Evolutionary conservation across 2,329 filamentous ascomycete genomes (phyloP).

Genomic region (Pseudogymnoascus sp.): DNA sequence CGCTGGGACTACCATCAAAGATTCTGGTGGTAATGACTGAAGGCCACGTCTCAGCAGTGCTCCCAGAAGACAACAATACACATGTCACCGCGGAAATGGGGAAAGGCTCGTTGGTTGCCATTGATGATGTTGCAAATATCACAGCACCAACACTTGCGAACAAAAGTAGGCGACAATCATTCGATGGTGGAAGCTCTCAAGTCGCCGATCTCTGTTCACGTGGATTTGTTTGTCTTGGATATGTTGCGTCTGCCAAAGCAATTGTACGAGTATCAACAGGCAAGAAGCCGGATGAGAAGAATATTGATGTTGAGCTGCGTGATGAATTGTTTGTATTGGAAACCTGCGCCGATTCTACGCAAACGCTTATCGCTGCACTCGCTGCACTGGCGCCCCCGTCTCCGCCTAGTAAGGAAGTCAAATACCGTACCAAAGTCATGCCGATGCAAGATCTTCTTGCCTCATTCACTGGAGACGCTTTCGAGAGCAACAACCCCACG

Average conservation of each 20-base stretch:
- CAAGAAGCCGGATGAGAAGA: conserved; percentile 49
- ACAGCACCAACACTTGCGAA: conserved; percentile 5
- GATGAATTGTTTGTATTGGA: conserved; percentile 86
- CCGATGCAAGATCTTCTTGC: conserved; percentile 82
- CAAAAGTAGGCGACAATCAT: conserved; percentile 22
- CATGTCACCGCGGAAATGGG: conserved; percentile 59
- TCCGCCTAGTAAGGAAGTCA: conserved; percentile 70
- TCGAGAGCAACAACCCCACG: conserved; percentile 52
- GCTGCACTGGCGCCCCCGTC: conserved; percentile 76
- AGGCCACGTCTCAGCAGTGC: conserved; percentile 57
- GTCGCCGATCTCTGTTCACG: conserved; percentile 49
- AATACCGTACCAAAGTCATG: conserved; percentile 80
- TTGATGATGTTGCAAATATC: conserved; percentile 59
- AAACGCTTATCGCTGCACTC: conserved; percentile 73
- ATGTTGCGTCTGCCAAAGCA: conserved; percentile 72
- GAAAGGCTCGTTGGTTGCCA: conserved; percentile 74
- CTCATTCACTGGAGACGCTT: conserved; percentile 82
- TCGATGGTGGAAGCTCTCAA: conserved; percentile 33
- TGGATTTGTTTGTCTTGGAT: conserved; percentile 81
- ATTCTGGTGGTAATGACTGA: conserved; percentile 71
- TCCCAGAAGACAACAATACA: conserved; percentile 57
- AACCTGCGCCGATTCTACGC: conserved; percentile 93
- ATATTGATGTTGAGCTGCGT: conserved; percentile 69
- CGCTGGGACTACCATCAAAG: conserved; percentile 65
- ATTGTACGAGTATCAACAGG: conserved; percentile 41